Evolutionary conservation across 768 basidiomycete species (phyloP).

Genomic region (Inosperma sp.): DNA sequence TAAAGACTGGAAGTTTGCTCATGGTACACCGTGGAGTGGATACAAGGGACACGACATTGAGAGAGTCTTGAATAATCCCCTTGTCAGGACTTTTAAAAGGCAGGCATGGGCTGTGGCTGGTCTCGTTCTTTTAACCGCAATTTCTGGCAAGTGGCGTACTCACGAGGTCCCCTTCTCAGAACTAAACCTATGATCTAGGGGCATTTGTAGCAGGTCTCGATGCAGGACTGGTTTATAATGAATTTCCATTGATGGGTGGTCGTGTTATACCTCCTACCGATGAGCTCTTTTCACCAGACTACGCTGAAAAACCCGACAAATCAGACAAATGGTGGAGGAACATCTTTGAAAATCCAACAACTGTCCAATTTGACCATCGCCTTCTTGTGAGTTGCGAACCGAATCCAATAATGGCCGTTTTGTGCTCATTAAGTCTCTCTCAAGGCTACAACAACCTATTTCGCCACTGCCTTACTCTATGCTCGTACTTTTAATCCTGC

Average conservation of each 20-base stretch:
- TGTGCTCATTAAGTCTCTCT: neutral
- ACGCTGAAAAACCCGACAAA: conserved; percentile 63
- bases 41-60: conserved; percentile 39
- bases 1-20: conserved; percentile 75
- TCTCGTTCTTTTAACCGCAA: conserved; percentile 84
- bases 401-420: neutral
- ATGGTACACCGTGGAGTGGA: conserved; percentile 56
- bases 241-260: conserved; percentile 96
- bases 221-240: conserved; percentile 95
- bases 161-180: neutral
- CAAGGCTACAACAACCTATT: conserved; percentile 84
- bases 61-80: conserved; percentile 49
- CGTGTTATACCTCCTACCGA: conserved; percentile 72
- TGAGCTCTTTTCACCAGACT: conserved; percentile 75
- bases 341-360: conserved; percentile 94
- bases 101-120: conserved; percentile 60
- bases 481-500: conserved; percentile 50
- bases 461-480: conserved; percentile 60
- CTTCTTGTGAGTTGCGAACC: conserved; percentile 59
- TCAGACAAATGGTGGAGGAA: conserved; percentile 94
- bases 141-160: conserved; percentile 61
- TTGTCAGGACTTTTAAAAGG: conserved; percentile 53
- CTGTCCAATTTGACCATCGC: conserved; percentile 96
- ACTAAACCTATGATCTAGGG: conserved; percentile 42
- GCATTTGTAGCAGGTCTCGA: conserved; percentile 98